Evolutionary conservation across 306 rosid species (phyloP).

Genomic region (Acmispon strigosus): DNA sequence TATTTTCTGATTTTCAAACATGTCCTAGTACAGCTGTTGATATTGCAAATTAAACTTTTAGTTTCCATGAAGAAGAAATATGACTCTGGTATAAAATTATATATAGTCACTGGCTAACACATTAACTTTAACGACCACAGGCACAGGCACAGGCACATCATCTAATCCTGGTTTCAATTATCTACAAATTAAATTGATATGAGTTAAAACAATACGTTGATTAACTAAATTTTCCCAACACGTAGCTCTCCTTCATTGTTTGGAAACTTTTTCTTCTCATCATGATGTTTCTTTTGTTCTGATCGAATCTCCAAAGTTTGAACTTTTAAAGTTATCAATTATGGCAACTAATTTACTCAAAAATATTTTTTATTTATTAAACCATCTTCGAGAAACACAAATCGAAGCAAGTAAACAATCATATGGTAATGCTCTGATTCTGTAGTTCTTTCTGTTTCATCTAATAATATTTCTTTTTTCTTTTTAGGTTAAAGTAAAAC

Average conservation of each 20-base stretch:
- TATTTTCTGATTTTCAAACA: not conserved
- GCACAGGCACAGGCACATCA: not conserved
- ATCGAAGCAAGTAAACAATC: not conserved
- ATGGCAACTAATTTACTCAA: not conserved
- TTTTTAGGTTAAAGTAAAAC: too few species aligned
- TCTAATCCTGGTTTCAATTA: not conserved
- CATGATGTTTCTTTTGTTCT: not conserved
- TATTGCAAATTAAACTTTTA: not conserved
- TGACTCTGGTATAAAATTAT: not conserved
- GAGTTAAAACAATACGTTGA: not conserved
- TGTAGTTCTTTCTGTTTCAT: too few species aligned
- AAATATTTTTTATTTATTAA: too few species aligned
- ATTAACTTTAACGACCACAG: not conserved
- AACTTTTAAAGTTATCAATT: not conserved
- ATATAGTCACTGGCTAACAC: not conserved
- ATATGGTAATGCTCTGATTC: too few species aligned
- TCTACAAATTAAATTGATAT: not conserved
- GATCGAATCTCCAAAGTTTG: not conserved
- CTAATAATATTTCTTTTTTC: too few species aligned
- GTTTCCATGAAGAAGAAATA: not conserved
- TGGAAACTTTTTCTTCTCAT: not conserved
- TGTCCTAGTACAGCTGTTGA: not conserved
- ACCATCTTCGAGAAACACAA: not conserved
- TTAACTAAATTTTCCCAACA: not conserved
- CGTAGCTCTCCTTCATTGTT: not conserved